Percentiles rank a stretch among this genome's conserved stretches.
phyloP scores from a whole-genome alignment of 768 basidiomycete genomes.

The Naganishia onofrii region DNA sequence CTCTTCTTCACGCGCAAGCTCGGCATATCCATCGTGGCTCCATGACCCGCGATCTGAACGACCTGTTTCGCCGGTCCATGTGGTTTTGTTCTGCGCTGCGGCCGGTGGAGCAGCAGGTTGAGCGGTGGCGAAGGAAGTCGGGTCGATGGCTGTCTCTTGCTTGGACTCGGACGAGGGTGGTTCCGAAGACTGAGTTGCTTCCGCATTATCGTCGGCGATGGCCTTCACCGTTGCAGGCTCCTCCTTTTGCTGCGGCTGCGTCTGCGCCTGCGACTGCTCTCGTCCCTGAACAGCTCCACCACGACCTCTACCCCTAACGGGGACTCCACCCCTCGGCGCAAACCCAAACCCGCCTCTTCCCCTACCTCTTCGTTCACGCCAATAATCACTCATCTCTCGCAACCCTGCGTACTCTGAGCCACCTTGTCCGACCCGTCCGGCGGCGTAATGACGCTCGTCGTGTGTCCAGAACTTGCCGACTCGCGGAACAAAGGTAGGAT shows the following conservation, averaged over 20 bases:
- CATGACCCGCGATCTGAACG: conserved; percentile 53
- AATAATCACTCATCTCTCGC: conserved; percentile 50
- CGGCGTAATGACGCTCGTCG: conserved; percentile 69
- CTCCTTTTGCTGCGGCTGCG: conserved; percentile 7
- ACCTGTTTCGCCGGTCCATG: conserved; percentile 15
- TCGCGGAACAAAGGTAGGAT: conserved; percentile 84
- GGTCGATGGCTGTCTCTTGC: background rate
- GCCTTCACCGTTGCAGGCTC: background rate
- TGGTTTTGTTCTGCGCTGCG: conserved; percentile 33
- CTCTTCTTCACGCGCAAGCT: conserved; percentile 75
- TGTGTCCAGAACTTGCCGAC: conserved; percentile 94
- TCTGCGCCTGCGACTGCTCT: background rate
- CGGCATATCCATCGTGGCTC: conserved; percentile 85
- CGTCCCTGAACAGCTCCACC: conserved; percentile 1
- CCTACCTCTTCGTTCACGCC: conserved; percentile 65
- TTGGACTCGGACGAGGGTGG: background rate
- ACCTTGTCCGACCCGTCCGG: conserved; percentile 40
- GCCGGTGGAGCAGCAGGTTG: conserved; percentile 54
- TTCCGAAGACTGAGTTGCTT: background rate
- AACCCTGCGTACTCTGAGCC: conserved; percentile 36
- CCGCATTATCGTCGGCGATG: background rate
- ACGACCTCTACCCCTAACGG: conserved; percentile 29
- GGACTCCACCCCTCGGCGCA: conserved; percentile 43
- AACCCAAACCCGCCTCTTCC: conserved; percentile 54
- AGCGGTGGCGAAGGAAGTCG: conserved; percentile 56